A percentile compares a stretch with the other conserved stretches of the same genome.
Conservation (phyloP, 73 alveolate species). For the Loxodes magnus region DNA sequence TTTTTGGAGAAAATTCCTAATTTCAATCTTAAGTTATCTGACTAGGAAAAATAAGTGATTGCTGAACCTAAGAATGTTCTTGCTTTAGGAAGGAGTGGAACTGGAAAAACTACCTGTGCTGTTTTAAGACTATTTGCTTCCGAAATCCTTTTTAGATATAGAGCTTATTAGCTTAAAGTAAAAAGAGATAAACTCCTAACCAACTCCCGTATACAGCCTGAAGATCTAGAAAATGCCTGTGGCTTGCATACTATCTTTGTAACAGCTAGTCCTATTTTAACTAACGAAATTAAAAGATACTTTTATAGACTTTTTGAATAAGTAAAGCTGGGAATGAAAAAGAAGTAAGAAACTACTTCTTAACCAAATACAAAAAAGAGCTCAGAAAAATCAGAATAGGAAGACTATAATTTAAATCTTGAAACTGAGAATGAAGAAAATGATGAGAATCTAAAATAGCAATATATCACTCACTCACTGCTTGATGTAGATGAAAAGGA, state of each 20-base stretch:
- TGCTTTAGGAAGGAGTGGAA: conserved; percentile 58
- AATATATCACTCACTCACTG: conserved; percentile 4
- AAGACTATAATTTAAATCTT: not conserved
- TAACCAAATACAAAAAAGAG: not conserved
- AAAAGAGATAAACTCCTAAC: no score
- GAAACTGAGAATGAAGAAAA: not conserved
- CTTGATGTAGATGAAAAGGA: conserved; percentile 5
- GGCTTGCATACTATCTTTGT: conserved; percentile 54
- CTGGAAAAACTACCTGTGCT: conserved; percentile 67
- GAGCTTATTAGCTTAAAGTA: not conserved
- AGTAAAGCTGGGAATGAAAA: conserved; percentile 34
- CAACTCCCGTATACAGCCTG: conserved; percentile 15
- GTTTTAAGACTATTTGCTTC: conserved; percentile 41
- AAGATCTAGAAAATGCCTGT: conserved; percentile 27
- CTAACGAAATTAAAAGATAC: conserved; percentile 69
- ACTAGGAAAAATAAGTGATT: conserved; percentile 42
- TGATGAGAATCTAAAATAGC: not conserved
- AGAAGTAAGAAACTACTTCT: not conserved
- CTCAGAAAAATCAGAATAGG: not conserved
- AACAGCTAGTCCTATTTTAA: conserved; percentile 77
- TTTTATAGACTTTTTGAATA: conserved; percentile 35
- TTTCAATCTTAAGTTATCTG: conserved; percentile 34
- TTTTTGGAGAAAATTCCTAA: conserved; percentile 27
- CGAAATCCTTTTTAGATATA: conserved; percentile 23
- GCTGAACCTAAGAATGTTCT: conserved; percentile 34